phyloP scores from a whole-genome alignment of 2,329 filamentous ascomycete genomes.

The Ophiosphaerella narmari region DNA sequence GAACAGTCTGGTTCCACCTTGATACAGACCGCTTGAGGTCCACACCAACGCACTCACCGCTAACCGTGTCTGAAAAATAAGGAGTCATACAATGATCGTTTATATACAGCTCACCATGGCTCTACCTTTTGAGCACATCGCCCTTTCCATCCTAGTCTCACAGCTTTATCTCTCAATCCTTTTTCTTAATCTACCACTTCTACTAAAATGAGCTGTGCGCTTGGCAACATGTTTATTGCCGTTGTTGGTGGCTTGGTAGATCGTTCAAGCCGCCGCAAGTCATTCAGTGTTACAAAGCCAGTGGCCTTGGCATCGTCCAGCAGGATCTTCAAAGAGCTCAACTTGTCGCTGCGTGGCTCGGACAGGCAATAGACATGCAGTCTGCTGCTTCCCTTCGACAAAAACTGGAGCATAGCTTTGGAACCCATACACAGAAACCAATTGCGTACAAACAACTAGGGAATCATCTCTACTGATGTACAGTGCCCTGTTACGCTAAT shows the following conservation, averaged over 20 bases:
- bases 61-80: not conserved
- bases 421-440: too few species aligned
- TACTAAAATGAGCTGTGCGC: conserved; percentile 2
- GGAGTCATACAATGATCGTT: not conserved
- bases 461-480: too few species aligned
- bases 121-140: too few species aligned
- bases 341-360: not conserved
- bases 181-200: not conserved
- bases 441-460: too few species aligned
- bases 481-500: too few species aligned
- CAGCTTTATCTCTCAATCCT: not conserved
- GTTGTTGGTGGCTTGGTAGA: conserved; percentile 2
- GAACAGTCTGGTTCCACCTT: not conserved
- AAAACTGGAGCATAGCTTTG: not conserved
- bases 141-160: too few species aligned
- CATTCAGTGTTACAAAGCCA: not conserved
- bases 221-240: conserved; percentile 5
- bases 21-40: conserved; percentile 1
- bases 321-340: not conserved
- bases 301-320: not conserved
- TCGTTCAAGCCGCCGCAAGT: not conserved
- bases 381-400: not conserved
- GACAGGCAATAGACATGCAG: not conserved
- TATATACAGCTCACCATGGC: not conserved
- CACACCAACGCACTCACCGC: conserved; percentile 4